phyloP scores from a whole-genome alignment of 2,329 filamentous ascomycete species.

The Aspergillus fijiensis region DNA sequence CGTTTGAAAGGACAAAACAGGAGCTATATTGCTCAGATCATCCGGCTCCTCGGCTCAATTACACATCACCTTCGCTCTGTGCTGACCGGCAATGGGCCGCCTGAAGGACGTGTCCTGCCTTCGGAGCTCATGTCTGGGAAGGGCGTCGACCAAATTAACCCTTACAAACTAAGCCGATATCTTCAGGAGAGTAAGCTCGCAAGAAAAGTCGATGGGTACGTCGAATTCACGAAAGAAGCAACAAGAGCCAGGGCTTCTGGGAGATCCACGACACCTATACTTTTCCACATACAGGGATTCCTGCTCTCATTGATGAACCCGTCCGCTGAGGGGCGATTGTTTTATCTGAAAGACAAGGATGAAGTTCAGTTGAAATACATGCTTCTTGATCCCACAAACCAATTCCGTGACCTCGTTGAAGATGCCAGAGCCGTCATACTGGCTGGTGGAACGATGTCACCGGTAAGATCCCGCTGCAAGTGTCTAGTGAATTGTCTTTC shows the following conservation, averaged over 20 bases:
- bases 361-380: slow-evolving; percentile 73
- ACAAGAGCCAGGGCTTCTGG: slow-evolving; percentile 34
- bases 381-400: slow-evolving; percentile 84
- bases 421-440: slow-evolving; percentile 84
- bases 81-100: slow-evolving; percentile 36
- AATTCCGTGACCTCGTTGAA: slow-evolving; percentile 84
- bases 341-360: slow-evolving; percentile 51
- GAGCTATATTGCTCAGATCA: slow-evolving; percentile 84
- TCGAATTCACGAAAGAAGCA: slow-evolving; percentile 59
- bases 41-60: slow-evolving; percentile 78
- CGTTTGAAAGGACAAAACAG: slow-evolving; percentile 87
- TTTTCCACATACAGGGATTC: slow-evolving; percentile 67
- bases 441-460: slow-evolving; percentile 96
- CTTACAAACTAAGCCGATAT: slow-evolving; percentile 84
- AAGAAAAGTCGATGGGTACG: slow-evolving; percentile 91
- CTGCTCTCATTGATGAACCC: slow-evolving; percentile 83
- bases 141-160: slow-evolving; percentile 91
- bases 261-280: slow-evolving; percentile 49
- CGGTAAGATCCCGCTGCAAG: slow-evolving; percentile 47
- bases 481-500: slow-evolving; percentile 9
- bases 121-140: slow-evolving; percentile 75
- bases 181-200: slow-evolving; percentile 89
- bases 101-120: slow-evolving; percentile 68
- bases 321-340: slow-evolving; percentile 64
- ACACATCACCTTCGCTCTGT: slow-evolving; percentile 64